Evolutionary conservation across 345 rosid species (phyloP), one percentile per base, ranked within the genome.

Genomic region (Salix suchowensis): DNA sequence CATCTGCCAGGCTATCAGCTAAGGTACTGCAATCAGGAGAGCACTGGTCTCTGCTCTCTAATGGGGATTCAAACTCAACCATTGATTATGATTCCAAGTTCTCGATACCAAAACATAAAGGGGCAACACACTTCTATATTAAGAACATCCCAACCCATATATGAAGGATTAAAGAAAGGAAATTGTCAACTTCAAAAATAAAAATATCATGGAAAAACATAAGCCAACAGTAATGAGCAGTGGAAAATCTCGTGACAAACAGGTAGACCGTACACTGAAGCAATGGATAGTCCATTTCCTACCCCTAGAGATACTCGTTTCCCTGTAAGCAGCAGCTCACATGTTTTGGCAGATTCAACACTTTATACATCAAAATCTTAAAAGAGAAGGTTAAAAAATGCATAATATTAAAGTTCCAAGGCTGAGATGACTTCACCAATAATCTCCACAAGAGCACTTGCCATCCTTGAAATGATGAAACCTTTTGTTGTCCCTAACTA

Each of bases 401-500:
- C 61, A 32, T 55, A 46, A 26, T 23, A 19, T 16, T 9, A 19
- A 26, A 44, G 46, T 46, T 46, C 46, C 19, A 37, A 37, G 18
- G 12, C 13, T 36, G 5, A 8, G 36, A 28, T 50, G 67, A 50
- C 32, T 77, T 86, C 84, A 86, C 89, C 89, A 84, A 71, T 82
- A 86, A 79, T 86, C 89, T 46, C 86, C 84, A 72, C 89, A 84
- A 44, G 87, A 86, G 82, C 89, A 86, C 44, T 76, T 79, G 26
- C 89, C 86, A 68, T 82, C 83, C 75, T 79, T 86, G 86, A 86
- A 90, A 75, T 88, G 94, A 82, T 90, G 94, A 78, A 92, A 92
- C 64, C 94, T 88, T 80, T 92, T 92, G 78, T 90, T 92, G 81
- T 92, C 97, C 82, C 97, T 87, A 44, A 92, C 87, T 55, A 92